Evolutionary conservation across 73 alveolate genomes (phyloP).

Genomic region (Paramecium bursaria): DNA sequence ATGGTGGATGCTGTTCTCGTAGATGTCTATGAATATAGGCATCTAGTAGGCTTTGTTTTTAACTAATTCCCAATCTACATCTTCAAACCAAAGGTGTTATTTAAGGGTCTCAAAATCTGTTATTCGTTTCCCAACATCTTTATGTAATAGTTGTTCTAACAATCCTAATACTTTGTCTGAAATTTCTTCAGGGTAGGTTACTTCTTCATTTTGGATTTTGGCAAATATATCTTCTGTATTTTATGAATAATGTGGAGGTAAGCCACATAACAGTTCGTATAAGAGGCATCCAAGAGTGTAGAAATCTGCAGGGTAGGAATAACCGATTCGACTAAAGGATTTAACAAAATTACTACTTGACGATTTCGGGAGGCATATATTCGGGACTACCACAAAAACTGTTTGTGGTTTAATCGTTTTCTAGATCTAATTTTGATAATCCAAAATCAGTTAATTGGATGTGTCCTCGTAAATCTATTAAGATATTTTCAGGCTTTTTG

Average conservation of each 20-base stretch:
- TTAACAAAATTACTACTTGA: not conserved
- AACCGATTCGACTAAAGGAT: conserved; percentile 65
- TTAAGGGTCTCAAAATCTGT: conserved; percentile 43
- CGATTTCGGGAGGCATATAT: conserved; percentile 80
- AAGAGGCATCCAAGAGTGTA: conserved; percentile 77
- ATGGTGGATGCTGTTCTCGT: conserved; percentile 51
- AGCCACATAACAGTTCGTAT: conserved; percentile 77
- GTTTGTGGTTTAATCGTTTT: conserved; percentile 65
- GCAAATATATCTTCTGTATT: conserved; percentile 70
- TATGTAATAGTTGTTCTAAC: conserved; percentile 76
- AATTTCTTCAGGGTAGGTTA: conserved; percentile 70
- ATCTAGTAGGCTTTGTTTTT: conserved; percentile 20
- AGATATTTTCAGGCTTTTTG: conserved; percentile 77
- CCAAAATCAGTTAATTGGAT: conserved; percentile 81
- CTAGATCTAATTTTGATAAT: conserved; percentile 70
- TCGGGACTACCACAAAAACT: conserved; percentile 84
- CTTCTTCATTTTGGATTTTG: conserved; percentile 69
- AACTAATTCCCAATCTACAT: conserved; percentile 63
- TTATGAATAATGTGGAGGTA: conserved; percentile 82
- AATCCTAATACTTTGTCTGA: conserved; percentile 79
- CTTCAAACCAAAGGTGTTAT: conserved; percentile 45
- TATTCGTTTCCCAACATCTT: conserved; percentile 72
- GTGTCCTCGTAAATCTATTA: conserved; percentile 77
- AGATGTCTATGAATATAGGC: conserved; percentile 61
- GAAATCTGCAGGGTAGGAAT: conserved; percentile 75